Base-by-base conservation (phyloP, 2,329 filamentous ascomycete genomes). In the Aurifilum marmelostoma region DNA sequence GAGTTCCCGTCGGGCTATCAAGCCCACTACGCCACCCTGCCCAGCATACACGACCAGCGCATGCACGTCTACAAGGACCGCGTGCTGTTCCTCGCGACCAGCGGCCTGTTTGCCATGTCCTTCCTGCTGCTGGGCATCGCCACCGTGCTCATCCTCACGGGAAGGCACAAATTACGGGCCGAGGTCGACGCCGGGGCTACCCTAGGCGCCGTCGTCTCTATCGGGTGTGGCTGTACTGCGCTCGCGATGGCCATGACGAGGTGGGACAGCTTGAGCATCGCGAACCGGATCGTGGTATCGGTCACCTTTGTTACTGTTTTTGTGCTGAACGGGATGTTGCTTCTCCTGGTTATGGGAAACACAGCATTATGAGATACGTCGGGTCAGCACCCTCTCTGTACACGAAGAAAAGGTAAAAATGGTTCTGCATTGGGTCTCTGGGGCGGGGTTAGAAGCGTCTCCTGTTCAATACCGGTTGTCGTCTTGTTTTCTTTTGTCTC, bases 161-260 rank as follows among this genome's bases (percentile, higher is more conserved):
- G 91, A 11, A 84, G 87, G 61, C 89, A 88, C 75, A 91, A 87
- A 76, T 83, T 91, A 72, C 83, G 86, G 5, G 83, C 88, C n/a
- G 88, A 92, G 77, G 92, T 95, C 3, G 91, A 94, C 74, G 87
- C 87, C 0, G 92, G 89, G 11, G 90, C 92, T 1, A 84, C 92
- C 1, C 83, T 92, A 54, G 92, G 91, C 12, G 88, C 91, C 21
- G 84, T 92, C 41, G 83, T 87, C 39, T 92, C 89, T 72, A 77
- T 94, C 54, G 84, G 89, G 70, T 89, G 89, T 74, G 88, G 87
- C 0, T 87, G 88, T 61, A 81, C 85, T 16, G 91, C 85, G 0
- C 81, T 92, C 8, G 87, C 85, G 43, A 84, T 86, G 76, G 84
- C 87, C 72, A 76, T 90, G 16, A 85, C 85, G 64, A 83, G 88